Percentiles rank a stretch among this genome's conserved stretches.
Evolutionary conservation across 2,329 filamentous ascomycete genomes (phyloP).

Genomic region (Trichoderma atrobrunneum): DNA sequence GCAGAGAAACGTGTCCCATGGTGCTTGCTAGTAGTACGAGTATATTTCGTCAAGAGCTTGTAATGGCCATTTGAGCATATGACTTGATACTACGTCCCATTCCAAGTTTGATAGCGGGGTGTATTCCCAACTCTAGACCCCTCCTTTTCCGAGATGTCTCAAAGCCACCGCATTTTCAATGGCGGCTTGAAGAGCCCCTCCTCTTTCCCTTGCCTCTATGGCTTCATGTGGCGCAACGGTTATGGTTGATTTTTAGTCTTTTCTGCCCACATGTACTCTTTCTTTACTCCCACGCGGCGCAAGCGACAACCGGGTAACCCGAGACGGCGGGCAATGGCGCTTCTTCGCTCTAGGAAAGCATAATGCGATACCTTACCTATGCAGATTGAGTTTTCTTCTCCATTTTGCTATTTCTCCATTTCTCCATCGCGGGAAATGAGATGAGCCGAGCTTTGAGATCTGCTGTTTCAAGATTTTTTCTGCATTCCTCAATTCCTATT

Average conservation of each 20-base stretch:
- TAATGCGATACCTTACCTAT: neutral
- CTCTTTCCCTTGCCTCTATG: neutral
- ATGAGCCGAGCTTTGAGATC: neutral
- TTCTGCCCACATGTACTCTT: neutral
- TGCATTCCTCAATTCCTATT: neutral
- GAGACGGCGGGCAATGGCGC: constrained; percentile 7
- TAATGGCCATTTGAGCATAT: neutral
- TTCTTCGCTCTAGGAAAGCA: neutral
- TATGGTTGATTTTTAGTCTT: neutral
- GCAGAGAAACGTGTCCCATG: neutral
- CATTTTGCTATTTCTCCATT: neutral
- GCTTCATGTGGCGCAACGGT: constrained; percentile 4
- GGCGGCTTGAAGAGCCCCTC: neutral
- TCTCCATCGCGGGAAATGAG: neutral
- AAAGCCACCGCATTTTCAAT: neutral
- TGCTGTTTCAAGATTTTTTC: neutral
- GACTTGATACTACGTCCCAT: neutral
- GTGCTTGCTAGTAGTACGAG: neutral
- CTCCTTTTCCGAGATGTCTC: neutral
- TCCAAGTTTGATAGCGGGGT: neutral
- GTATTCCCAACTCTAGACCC: neutral
- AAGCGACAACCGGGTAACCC: constrained; percentile 3
- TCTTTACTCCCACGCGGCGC: neutral
- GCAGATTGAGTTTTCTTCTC: neutral
- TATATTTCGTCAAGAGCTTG: neutral